These are phyloP conservation scores for Fusarium lyarnte DNA, from an alignment of 2,329 filamentous ascomycete species.

Conservation along the genomic window DNA sequence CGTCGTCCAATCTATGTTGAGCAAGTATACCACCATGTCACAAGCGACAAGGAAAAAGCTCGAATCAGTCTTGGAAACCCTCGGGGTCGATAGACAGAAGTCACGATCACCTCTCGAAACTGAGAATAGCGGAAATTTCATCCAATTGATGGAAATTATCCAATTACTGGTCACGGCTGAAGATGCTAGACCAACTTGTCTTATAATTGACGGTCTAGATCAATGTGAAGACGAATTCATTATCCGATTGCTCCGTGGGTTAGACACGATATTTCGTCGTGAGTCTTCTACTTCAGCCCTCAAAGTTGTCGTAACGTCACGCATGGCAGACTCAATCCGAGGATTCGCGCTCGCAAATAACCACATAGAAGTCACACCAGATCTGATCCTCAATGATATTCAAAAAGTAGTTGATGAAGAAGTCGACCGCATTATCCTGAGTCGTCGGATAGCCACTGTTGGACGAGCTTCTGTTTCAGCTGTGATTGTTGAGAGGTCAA, in stretches of 20 bases:
- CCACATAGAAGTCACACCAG: slow-evolving; percentile 25
- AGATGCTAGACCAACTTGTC: slow-evolving; percentile 9
- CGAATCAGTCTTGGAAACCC: slow-evolving; percentile 14
- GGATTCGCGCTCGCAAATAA: slow-evolving; percentile 25
- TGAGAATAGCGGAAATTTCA: slow-evolving; percentile 9
- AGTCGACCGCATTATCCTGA: slow-evolving; percentile 28
- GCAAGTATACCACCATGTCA: slow-evolving; percentile 19
- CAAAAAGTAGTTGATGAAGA: slow-evolving; percentile 33
- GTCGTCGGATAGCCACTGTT: slow-evolving; percentile 30
- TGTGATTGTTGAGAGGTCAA: slow-evolving; percentile 34
- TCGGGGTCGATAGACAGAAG: slow-evolving; percentile 5
- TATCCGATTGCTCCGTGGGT: slow-evolving; percentile 15
- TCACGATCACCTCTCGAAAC: background rate
- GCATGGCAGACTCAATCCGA: slow-evolving; percentile 29
- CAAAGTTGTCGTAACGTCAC: slow-evolving; percentile 20
- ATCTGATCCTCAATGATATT: slow-evolving; percentile 23
- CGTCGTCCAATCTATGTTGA: slow-evolving; percentile 20
- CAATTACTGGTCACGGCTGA: slow-evolving; percentile 6
- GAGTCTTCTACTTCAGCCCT: slow-evolving; percentile 1
- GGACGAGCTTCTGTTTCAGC: slow-evolving; percentile 25
- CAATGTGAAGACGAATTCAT: slow-evolving; percentile 28
- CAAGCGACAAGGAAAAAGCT: slow-evolving; percentile 14
- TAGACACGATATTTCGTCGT: slow-evolving; percentile 27
- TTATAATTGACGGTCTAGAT: slow-evolving; percentile 36
- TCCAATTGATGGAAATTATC: slow-evolving; percentile 33